Percentiles rank a stretch among this genome's conserved stretches.
phyloP scores from a whole-genome alignment of 495 filamentous ascomycete genomes.

The Cercophora sp. region DNA sequence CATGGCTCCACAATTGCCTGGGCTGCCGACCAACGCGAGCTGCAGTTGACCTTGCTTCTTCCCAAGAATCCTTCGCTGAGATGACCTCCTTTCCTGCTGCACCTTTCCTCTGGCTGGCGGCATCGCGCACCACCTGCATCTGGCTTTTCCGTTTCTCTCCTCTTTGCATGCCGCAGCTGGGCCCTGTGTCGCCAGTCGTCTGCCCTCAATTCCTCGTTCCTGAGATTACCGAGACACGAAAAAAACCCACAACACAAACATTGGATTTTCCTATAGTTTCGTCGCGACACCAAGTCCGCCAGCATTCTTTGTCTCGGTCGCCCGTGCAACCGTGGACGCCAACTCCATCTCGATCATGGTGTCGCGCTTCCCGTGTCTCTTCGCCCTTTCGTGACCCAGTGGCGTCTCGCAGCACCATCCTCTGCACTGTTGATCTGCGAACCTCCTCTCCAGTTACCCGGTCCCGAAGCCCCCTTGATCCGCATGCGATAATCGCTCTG shows the following conservation, averaged over 20 bases:
- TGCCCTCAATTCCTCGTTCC: constrained; percentile 3
- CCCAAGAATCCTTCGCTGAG: constrained; percentile 13
- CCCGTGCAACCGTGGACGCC: constrained; percentile 6
- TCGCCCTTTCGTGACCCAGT: constrained; percentile 1
- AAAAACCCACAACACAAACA: not conserved
- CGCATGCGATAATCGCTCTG: constrained; percentile 15
- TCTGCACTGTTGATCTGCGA: constrained; percentile 14
- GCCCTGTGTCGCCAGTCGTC: constrained; percentile 13
- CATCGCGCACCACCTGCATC: constrained; percentile 3
- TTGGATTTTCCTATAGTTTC: too few relatives aligned
- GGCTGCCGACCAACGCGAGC: constrained; percentile 8
- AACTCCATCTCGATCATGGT: not conserved
- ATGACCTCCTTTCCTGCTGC: constrained; percentile 15
- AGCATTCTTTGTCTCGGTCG: not conserved
- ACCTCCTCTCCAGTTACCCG: constrained; percentile 8
- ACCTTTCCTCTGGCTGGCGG: constrained; percentile 6
- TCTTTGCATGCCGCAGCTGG: constrained; percentile 2
- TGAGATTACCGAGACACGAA: constrained; percentile 11
- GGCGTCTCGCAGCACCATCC: not conserved
- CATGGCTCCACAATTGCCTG: constrained; percentile 2
- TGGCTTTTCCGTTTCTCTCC: constrained; percentile 5
- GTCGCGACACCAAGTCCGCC: not conserved
- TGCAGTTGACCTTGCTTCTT: constrained; percentile 15
- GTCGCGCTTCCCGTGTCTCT: not conserved
- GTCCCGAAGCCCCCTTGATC: not conserved